Conservation (phyloP, 169 alveolate species). For the Eimeria praecox region DNA sequence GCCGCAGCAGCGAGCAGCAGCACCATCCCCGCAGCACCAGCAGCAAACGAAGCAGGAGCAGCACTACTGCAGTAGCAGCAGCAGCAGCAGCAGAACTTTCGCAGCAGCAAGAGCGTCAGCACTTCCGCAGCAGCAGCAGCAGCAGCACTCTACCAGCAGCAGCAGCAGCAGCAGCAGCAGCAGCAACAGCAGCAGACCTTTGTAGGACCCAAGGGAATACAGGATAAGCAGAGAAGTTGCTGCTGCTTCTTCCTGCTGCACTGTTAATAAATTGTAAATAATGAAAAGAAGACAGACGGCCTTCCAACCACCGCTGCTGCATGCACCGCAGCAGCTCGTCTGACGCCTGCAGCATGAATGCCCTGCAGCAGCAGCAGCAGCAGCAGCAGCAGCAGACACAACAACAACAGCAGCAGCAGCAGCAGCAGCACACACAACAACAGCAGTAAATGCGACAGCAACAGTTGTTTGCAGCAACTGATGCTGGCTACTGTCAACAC, state of each 20-base stretch:
- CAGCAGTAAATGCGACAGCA: background rate
- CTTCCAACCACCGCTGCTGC: slow-evolving; percentile 69
- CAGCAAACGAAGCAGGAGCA: background rate
- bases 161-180: too few species aligned
- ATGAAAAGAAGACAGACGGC: slow-evolving; percentile 62
- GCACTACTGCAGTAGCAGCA: background rate
- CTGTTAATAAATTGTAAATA: slow-evolving; percentile 55
- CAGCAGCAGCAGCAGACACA: slow-evolving; percentile 20
- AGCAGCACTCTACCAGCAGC: slow-evolving; percentile 3
- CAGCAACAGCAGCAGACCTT: slow-evolving; percentile 75
- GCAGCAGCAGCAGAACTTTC: background rate
- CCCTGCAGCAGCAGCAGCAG: background rate
- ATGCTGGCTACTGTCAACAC: background rate
- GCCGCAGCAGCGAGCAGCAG: background rate
- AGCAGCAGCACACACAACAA: background rate
- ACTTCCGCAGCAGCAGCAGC: background rate
- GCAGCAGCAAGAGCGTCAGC: too few species aligned
- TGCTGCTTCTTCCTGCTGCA: slow-evolving; percentile 92
- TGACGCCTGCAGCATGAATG: slow-evolving; percentile 61
- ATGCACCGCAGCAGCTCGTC: slow-evolving; percentile 61
- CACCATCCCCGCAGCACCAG: background rate
- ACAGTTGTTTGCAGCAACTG: background rate
- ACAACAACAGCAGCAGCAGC: background rate
- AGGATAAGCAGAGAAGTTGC: slow-evolving; percentile 98
- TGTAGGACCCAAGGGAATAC: slow-evolving; percentile 97